phyloP scores from a whole-genome alignment of 2,329 filamentous ascomycete genomes.

The Paraphaeosphaeria minitans region DNA sequence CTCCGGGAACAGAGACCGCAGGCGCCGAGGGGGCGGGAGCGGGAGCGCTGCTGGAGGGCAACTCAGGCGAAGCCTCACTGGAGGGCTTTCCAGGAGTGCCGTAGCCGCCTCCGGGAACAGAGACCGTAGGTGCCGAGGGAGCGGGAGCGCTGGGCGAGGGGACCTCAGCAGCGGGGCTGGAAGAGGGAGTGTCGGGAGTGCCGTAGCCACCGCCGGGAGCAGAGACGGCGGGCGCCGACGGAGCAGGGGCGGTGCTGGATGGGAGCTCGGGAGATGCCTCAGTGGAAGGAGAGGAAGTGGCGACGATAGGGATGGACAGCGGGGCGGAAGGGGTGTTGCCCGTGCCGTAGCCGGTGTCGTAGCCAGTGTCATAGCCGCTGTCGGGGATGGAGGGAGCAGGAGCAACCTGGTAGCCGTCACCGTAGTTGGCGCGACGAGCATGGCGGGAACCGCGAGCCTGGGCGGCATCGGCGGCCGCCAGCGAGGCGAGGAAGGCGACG shows the following conservation, averaged over 20 bases:
- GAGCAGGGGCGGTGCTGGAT: neutral
- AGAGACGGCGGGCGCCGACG: neutral
- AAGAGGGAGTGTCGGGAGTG: neutral
- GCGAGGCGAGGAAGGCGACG: constrained; percentile 38
- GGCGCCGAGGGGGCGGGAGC: neutral
- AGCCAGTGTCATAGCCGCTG: constrained; percentile 6
- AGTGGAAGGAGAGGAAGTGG: constrained; percentile 39
- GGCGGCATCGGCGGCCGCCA: constrained; percentile 38
- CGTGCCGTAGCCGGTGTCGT: constrained; percentile 10
- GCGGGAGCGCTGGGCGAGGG: neutral
- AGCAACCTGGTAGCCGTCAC: constrained; percentile 12
- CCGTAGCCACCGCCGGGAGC: neutral
- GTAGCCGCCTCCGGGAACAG: neutral
- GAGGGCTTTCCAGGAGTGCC: neutral
- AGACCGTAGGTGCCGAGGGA: neutral
- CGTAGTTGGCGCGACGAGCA: constrained; percentile 31
- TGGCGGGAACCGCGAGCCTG: constrained; percentile 37
- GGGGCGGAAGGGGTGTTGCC: neutral
- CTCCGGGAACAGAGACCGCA: neutral
- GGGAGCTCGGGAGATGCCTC: constrained; percentile 47
- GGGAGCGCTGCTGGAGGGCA: neutral
- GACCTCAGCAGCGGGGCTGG: neutral
- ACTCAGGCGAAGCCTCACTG: neutral
- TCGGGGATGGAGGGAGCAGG: constrained; percentile 6
- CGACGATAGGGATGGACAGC: neutral